phyloP scores from a whole-genome alignment of 257 asterid species.

The Parsonsia alboflavescens region DNA sequence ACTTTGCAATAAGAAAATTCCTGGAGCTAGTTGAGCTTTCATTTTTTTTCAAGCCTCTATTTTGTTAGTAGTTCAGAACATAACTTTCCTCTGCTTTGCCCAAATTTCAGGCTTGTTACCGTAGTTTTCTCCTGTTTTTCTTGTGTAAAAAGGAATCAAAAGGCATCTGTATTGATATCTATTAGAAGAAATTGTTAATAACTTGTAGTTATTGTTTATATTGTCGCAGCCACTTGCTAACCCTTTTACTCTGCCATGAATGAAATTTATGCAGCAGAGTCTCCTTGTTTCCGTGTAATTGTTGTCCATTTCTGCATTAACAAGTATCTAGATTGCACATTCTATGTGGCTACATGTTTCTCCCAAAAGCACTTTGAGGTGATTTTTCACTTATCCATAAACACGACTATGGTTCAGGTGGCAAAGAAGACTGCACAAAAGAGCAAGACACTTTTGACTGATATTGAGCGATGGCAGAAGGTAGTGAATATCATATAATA shows the following conservation, averaged over 20 bases:
- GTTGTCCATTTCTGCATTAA: background rate
- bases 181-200: background rate
- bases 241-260: background rate
- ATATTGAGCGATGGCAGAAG: conserved; percentile 96
- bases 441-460: conserved; percentile 81
- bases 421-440: conserved; percentile 90
- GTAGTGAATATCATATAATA: conserved; percentile 23
- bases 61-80: background rate
- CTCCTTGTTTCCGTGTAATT: background rate
- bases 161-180: background rate
- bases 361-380: background rate
- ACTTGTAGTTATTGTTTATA: background rate
- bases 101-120: background rate
- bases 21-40: background rate
- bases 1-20: background rate
- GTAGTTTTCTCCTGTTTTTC: background rate
- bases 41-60: background rate
- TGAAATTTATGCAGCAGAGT: too few relatives aligned
- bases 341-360: background rate
- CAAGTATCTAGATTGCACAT: background rate
- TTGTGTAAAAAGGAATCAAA: background rate
- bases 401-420: conserved; percentile 43
- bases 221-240: background rate
- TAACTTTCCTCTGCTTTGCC: background rate
- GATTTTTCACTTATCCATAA: conserved; percentile 3